A percentile compares a stretch with the other conserved stretches of the same genome.
phyloP scores from a whole-genome alignment of 2,329 filamentous ascomycete species.

The Neurospora crassa region DNA sequence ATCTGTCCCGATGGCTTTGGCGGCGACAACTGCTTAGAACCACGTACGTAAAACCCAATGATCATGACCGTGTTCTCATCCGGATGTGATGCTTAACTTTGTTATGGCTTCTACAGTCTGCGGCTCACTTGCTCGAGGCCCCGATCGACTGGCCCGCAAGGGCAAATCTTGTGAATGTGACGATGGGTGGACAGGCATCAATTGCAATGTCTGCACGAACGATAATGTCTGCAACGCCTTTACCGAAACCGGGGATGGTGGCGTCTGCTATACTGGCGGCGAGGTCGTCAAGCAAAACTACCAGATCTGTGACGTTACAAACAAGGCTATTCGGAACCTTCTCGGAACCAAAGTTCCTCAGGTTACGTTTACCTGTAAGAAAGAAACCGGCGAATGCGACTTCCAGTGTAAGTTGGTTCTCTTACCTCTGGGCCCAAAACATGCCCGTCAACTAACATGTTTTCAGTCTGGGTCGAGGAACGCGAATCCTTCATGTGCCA shows the following conservation, averaged over 20 bases:
- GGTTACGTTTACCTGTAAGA: slow-evolving; percentile 87
- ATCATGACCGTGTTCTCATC: background rate
- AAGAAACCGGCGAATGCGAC: slow-evolving; percentile 67
- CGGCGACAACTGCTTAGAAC: slow-evolving; percentile 84
- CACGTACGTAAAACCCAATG: slow-evolving; percentile 39
- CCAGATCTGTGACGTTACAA: slow-evolving; percentile 97
- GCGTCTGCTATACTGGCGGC: slow-evolving; percentile 86
- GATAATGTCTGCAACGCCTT: slow-evolving; percentile 78
- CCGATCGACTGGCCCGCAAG: slow-evolving; percentile 65
- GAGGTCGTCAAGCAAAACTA: slow-evolving; percentile 90
- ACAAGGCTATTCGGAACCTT: slow-evolving; percentile 82
- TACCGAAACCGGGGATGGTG: slow-evolving; percentile 73
- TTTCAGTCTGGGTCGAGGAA: slow-evolving; percentile 82
- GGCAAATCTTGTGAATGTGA: slow-evolving; percentile 72
- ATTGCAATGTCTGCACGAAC: slow-evolving; percentile 90
- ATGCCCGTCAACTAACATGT: slow-evolving; percentile 1
- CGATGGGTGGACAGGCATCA: slow-evolving; percentile 92
- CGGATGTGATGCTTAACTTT: slow-evolving; percentile 5
- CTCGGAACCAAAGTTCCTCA: slow-evolving; percentile 79
- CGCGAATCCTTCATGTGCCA: slow-evolving; percentile 94
- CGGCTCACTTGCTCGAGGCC: slow-evolving; percentile 74
- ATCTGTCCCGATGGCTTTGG: slow-evolving; percentile 87
- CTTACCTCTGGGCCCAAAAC: background rate
- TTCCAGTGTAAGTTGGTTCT: slow-evolving; percentile 67
- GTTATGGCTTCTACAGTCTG: slow-evolving; percentile 50